These are phyloP conservation scores for Salinomyces thailandicus DNA, from an alignment of 2,329 filamentous ascomycete species.

Conservation along the genomic window DNA sequence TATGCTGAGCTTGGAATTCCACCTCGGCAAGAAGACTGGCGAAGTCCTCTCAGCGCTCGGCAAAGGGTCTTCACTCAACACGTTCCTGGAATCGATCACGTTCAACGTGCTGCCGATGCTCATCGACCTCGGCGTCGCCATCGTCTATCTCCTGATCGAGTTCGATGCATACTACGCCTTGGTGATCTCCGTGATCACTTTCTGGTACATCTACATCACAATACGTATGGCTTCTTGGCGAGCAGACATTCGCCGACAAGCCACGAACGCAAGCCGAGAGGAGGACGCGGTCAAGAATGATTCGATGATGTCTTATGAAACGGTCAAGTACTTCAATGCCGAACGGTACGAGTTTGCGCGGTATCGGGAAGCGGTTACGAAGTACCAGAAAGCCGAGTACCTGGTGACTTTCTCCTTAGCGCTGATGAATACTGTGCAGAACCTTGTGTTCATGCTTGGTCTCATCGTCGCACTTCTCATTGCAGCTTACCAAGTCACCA, in stretches of 20 bases:
- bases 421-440: slow-evolving; percentile 51
- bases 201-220: slow-evolving; percentile 93
- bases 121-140: slow-evolving; percentile 74
- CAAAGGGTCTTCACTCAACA: slow-evolving; percentile 93
- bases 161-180: slow-evolving; percentile 88
- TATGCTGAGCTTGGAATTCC: slow-evolving; percentile 87
- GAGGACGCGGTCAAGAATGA: slow-evolving; percentile 98
- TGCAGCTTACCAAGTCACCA: slow-evolving; percentile 57
- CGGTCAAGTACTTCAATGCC: slow-evolving; percentile 56
- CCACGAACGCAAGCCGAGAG: slow-evolving; percentile 90
- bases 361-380: slow-evolving; percentile 46
- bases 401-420: slow-evolving; percentile 47
- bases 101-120: slow-evolving; percentile 95
- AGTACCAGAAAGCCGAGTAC: slow-evolving; percentile 49
- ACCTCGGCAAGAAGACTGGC: slow-evolving; percentile 90
- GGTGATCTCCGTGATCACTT: slow-evolving; percentile 80
- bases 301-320: slow-evolving; percentile 96
- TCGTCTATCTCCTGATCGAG: slow-evolving; percentile 64
- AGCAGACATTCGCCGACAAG: slow-evolving; percentile 79
- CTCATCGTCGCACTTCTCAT: slow-evolving; percentile 60
- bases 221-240: slow-evolving; percentile 92
- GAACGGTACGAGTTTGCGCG: slow-evolving; percentile 48
- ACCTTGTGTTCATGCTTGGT: slow-evolving; percentile 52
- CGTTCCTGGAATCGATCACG: slow-evolving; percentile 89
- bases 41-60: slow-evolving; percentile 92